Base-by-base conservation (phyloP, 441 rosid species). In the Erysimum pusillum region DNA sequence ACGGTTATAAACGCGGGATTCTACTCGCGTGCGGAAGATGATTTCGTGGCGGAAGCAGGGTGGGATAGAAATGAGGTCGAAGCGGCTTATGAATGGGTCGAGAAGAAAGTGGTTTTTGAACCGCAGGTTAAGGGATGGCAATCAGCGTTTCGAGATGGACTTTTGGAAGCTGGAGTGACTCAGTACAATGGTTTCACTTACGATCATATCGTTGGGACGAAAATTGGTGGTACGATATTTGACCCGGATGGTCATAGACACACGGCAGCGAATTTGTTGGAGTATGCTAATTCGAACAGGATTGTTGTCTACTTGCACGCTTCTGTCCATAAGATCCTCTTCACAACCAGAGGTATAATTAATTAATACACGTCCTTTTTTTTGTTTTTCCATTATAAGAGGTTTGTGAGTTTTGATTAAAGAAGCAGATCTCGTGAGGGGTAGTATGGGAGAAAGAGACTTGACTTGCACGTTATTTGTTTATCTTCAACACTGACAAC, bases 1-100 rank as follows among this genome's bases (percentile, higher is more conserved):
- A 79, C 87, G 7, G 87, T 84, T 31, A 38, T 88, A 22, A 88
- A 88, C 51, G 92, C 87, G 0, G 90, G 92, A 10, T 88, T 88
- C 60, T 88, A 86, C 79, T 66, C 90, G 0, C 85, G 83, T 8
- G 87, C 92, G 8, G 79, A 81, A 34, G 44, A 28, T 8, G 69
- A 69, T 3, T 83, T 67, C 17, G 83, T 81, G 28, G 67, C 32
- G 58, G 76, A 78, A 52, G 80, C 56, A 0, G 85, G 80, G 17
- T 85, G 87, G 88, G 53, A 63, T 2, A 76, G 61, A 18, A 60
- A 46, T 18, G 76, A 79, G 65, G 92, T 79, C 14, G 79, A 81
- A 41, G 63, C 45, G 0, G 83, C 92, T 10, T 88, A 88, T 56
- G 57, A 69, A 48, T 88, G 92, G 92, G 90, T 86, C 7, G 92